Conservation (phyloP, 495 filamentous ascomycete genomes). For the Talaromyces proteolyticus region DNA sequence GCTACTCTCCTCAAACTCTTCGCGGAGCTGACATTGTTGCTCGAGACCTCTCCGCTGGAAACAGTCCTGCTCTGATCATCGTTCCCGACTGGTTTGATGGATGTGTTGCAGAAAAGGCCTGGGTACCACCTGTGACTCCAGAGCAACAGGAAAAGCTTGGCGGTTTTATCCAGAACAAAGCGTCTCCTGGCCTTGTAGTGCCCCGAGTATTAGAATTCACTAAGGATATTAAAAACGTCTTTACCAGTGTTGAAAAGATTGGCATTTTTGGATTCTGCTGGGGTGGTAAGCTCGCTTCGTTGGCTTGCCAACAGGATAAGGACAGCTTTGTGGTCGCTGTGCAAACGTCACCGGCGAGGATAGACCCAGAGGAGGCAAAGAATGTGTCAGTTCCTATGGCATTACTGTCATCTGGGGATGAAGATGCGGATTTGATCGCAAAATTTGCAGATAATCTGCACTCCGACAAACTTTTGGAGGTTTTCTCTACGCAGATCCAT, state of each 20-base stretch:
- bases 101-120: conserved; percentile 8
- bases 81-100: conserved; percentile 29
- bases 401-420: conserved; percentile 57
- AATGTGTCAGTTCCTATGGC: conserved; percentile 27
- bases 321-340: conserved; percentile 10
- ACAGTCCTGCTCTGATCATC: conserved; percentile 22
- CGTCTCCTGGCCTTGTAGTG: not conserved
- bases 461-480: conserved; percentile 73
- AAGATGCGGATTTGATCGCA: conserved; percentile 58
- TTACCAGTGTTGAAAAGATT: conserved; percentile 13
- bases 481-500: conserved; percentile 84
- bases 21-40: conserved; percentile 20
- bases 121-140: conserved; percentile 12
- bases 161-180: conserved; percentile 9
- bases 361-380: conserved; percentile 11
- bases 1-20: conserved; percentile 16
- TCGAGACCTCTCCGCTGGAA: not conserved
- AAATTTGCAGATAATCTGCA: conserved; percentile 59
- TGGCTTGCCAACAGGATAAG: conserved; percentile 9
- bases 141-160: conserved; percentile 11
- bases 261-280: conserved; percentile 21
- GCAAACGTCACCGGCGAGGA: conserved; percentile 11
- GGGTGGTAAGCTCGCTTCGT: conserved; percentile 18
- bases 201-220: conserved; percentile 8
- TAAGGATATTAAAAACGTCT: conserved; percentile 8